Evolutionary conservation across 495 filamentous ascomycete species (phyloP).

Genomic region (Xeromyces bisporus): DNA sequence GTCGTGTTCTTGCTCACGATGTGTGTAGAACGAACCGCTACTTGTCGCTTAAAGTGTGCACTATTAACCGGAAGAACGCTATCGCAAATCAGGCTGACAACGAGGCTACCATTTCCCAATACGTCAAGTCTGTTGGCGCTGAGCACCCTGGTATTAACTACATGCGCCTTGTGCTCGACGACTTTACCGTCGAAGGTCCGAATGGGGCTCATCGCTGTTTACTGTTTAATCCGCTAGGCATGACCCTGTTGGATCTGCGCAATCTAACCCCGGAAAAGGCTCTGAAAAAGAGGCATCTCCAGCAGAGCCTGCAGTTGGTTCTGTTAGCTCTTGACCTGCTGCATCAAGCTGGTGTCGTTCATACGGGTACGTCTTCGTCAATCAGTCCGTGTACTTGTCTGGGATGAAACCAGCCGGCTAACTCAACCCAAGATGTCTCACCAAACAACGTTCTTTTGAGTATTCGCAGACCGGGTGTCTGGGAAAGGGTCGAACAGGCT

Average conservation of each 20-base stretch:
- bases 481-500: conserved; percentile 9
- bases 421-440: conserved; percentile 11
- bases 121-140: conserved; percentile 8
- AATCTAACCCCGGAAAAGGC: conserved; percentile 12
- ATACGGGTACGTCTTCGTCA: conserved; percentile 27
- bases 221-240: conserved; percentile 25
- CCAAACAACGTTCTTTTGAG: conserved; percentile 11
- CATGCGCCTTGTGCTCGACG: conserved; percentile 21
- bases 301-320: conserved; percentile 12
- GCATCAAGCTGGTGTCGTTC: conserved; percentile 21
- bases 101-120: conserved; percentile 20
- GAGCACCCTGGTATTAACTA: conserved; percentile 14
- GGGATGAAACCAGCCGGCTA: not conserved
- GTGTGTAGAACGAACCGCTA: too few relatives aligned
- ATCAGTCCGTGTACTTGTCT: not conserved
- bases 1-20: too few relatives aligned
- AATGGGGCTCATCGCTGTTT: conserved; percentile 25
- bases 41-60: too few relatives aligned
- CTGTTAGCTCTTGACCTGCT: conserved; percentile 25
- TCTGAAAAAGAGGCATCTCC: conserved; percentile 12
- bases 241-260: conserved; percentile 19
- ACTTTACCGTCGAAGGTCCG: conserved; percentile 19
- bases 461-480: conserved; percentile 9
- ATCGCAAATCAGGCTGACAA: too few relatives aligned
- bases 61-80: too few relatives aligned